Evolutionary conservation across 2,329 filamentous ascomycete genomes (phyloP).

Genomic region (Alternaria arbusti): DNA sequence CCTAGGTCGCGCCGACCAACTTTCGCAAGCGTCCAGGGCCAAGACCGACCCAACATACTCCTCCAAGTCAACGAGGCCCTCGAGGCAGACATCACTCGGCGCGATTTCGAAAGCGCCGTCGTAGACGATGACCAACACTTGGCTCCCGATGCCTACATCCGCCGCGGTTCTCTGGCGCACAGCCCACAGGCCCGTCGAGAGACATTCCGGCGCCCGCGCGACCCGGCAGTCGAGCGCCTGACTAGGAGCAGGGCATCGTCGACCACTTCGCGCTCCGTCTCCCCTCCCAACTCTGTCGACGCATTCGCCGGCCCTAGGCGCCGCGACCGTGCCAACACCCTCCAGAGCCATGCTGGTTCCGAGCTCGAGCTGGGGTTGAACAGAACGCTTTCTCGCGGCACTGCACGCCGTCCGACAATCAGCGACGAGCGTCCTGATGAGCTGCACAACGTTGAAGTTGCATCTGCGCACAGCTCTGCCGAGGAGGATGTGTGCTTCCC

Average conservation of each 20-base stretch:
- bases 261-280: slow-evolving; percentile 70
- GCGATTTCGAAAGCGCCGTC: slow-evolving; percentile 88
- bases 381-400: slow-evolving; percentile 73
- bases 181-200: slow-evolving; percentile 51
- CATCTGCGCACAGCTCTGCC: slow-evolving; percentile 71
- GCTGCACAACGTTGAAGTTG: slow-evolving; percentile 65
- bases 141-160: slow-evolving; percentile 54
- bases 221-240: slow-evolving; percentile 41
- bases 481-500: slow-evolving; percentile 93
- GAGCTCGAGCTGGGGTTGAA: slow-evolving; percentile 67
- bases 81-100: slow-evolving; percentile 56
- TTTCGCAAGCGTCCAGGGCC: slow-evolving; percentile 68
- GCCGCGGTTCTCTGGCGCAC: slow-evolving; percentile 55
- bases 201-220: slow-evolving; percentile 52
- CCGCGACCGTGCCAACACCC: slow-evolving; percentile 74
- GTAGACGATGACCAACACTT: slow-evolving; percentile 70
- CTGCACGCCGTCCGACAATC: slow-evolving; percentile 66
- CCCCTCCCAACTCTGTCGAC: slow-evolving; percentile 95
- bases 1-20: slow-evolving; percentile 69
- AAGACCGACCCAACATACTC: slow-evolving; percentile 53
- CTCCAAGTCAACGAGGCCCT: slow-evolving; percentile 55
- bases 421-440: slow-evolving; percentile 64
- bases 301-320: slow-evolving; percentile 92
- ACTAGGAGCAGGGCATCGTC: slow-evolving; percentile 57
- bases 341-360: slow-evolving; percentile 63